Evolutionary conservation across 495 filamentous ascomycete species (phyloP), one percentile per base, ranked within the genome.

Genomic region (Tuber melanosporum): DNA sequence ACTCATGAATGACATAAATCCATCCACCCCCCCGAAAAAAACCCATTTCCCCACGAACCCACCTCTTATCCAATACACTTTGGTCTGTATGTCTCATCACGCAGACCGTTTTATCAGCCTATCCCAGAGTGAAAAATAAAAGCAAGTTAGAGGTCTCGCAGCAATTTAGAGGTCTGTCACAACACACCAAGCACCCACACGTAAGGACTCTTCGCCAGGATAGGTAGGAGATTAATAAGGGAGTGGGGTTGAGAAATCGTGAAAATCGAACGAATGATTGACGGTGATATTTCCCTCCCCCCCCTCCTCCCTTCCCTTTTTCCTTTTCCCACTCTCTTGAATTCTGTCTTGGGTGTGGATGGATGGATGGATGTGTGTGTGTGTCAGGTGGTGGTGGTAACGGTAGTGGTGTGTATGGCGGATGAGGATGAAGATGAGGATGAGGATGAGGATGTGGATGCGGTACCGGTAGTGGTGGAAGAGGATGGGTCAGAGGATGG

Each of bases 181-280:
- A 62, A 22, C 52, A 62, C 9, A 62, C 52, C 52, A 62, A 62
- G 52, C 52, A 14, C 14, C 52, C 52, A 26, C 52, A 62, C 52
- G 3, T 32, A 66, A 32, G 57, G 26, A 17, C 32, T 66, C 57
- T 32, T 14, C n/a, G n/a, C 57, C 10, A 32, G 57, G 57, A 66
- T 66, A 66, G 26, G 57, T 66, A 32, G 57, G 57, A 66, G 57
- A 32, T 32, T 66, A 32, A 10, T 66, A n/a, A 66, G 57, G 32
- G 32, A 32, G 57, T 32, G 57, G 57, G 57, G 57, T 66, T 66
- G 57, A 66, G 57, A 32, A 17, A 66, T 62, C 52, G n/a, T 26
- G 52, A 62, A 62, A 62, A 62, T 66, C 57, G 57, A 66, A 66
- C 57, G 57, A 66, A 66, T 66, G 57, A 32, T 66, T 62, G 52